Evolutionary conservation across 192 early-diverging fungal genomes (phyloP).

Genomic region (Fimicolochytrium jonesii): DNA sequence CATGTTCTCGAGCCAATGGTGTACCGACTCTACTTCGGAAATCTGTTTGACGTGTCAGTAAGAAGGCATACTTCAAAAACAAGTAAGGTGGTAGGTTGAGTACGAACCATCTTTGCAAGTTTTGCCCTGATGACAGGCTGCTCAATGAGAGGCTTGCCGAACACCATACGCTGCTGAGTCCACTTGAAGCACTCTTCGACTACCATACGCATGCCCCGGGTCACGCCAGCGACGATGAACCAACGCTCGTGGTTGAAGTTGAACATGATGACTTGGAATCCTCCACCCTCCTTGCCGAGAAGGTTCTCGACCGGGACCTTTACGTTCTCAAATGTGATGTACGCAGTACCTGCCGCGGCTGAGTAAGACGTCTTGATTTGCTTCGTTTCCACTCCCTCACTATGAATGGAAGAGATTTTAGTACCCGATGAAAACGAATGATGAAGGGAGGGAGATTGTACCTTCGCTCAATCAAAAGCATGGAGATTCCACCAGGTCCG

Average conservation of each 20-base stretch:
- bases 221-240: conserved; percentile 48
- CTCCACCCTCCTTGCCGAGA: conserved; percentile 61
- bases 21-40: conserved; percentile 47
- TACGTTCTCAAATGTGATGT: conserved; percentile 56
- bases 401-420: not conserved
- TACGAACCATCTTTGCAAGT: conserved; percentile 58
- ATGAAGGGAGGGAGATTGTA: too few relatives aligned
- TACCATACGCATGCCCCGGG: conserved; percentile 30
- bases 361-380: conserved; percentile 67
- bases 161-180: conserved; percentile 68
- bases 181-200: conserved; percentile 58
- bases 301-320: conserved; percentile 72
- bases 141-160: conserved; percentile 67
- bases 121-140: conserved; percentile 69
- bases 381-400: conserved; percentile 57
- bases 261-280: conserved; percentile 64
- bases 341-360: conserved; percentile 60
- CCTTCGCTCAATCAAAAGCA: conserved; percentile 62
- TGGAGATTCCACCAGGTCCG: conserved; percentile 54
- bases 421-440: too few relatives aligned
- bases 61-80: not conserved
- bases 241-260: conserved; percentile 76
- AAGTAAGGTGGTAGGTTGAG: not conserved
- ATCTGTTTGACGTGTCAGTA: conserved; percentile 3
- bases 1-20: conserved; percentile 62